Evolutionary conservation across 1,284 basidiomycete genomes (phyloP).

Genomic region (Malassezia brasiliensis): DNA sequence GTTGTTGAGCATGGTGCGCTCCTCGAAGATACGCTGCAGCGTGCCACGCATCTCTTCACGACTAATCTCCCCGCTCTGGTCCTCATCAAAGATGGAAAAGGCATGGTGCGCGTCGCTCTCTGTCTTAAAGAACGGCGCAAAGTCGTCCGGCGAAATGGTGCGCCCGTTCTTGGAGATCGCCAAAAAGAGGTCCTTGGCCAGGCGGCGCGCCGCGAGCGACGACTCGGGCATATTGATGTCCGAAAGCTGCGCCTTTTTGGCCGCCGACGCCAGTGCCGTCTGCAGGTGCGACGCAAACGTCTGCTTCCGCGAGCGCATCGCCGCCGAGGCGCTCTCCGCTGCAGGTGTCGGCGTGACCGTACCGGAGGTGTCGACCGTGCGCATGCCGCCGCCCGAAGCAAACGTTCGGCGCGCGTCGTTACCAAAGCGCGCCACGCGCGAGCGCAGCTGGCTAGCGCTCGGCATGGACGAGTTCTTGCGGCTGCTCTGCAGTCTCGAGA

Average conservation of each 20-base stretch:
- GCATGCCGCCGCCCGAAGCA: background rate
- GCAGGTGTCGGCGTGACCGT: background rate
- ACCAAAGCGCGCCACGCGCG: slow-evolving; percentile 19
- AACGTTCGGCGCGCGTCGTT: slow-evolving; percentile 13
- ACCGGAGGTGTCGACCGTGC: background rate
- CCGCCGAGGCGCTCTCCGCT: background rate
- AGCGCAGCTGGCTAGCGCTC: slow-evolving; percentile 11
- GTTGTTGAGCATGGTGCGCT: slow-evolving; percentile 63
- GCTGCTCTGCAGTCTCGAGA: slow-evolving; percentile 31
- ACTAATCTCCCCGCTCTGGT: slow-evolving; percentile 69
- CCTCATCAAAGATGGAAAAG: slow-evolving; percentile 69
- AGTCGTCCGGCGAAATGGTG: slow-evolving; percentile 53
- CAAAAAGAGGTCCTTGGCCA: slow-evolving; percentile 66
- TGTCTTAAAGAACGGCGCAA: slow-evolving; percentile 62
- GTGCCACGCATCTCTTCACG: slow-evolving; percentile 74
- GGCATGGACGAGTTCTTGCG: background rate
- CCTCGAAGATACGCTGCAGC: slow-evolving; percentile 69
- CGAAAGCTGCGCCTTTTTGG: slow-evolving; percentile 44
- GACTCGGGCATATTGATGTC: slow-evolving; percentile 45
- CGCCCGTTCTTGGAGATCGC: slow-evolving; percentile 47
- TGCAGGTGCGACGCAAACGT: slow-evolving; percentile 19
- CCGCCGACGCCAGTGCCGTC: slow-evolving; percentile 35
- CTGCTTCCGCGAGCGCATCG: background rate
- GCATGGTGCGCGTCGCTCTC: slow-evolving; percentile 64
- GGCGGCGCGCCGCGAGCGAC: slow-evolving; percentile 60